Conservation (phyloP, 2,329 filamentous ascomycete genomes). For the Botrytis fragariae region DNA sequence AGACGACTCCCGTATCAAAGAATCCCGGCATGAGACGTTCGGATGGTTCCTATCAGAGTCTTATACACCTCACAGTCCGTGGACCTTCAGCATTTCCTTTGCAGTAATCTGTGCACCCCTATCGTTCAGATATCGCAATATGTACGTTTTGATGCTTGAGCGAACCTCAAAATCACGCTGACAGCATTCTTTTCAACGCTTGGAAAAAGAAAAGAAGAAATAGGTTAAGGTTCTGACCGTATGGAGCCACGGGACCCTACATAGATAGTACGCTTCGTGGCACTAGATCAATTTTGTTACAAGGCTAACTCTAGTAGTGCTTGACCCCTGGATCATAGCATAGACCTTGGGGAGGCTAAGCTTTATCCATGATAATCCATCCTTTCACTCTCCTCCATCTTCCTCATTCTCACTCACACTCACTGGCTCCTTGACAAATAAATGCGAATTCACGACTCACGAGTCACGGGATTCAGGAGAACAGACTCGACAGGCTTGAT, state of each 20-base stretch:
- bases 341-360: background rate
- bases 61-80: background rate
- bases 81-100: background rate
- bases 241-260: background rate
- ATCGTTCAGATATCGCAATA: conserved; percentile 8
- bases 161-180: background rate
- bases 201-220: background rate
- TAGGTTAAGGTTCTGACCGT: background rate
- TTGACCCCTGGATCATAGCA: conserved; percentile 3
- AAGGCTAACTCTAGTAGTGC: background rate
- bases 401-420: background rate
- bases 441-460: background rate
- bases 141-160: background rate
- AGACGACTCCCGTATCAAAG: background rate
- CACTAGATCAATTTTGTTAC: background rate
- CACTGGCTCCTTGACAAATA: background rate
- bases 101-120: conserved; percentile 5
- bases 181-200: background rate
- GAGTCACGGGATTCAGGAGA: background rate
- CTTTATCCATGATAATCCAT: background rate
- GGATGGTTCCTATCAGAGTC: background rate
- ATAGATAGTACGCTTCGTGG: background rate
- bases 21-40: conserved; percentile 1
- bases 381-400: background rate
- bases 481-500: background rate